Conservation (phyloP, 176 grass and related monocot genomes). For the Aegilops tauschii region DNA sequence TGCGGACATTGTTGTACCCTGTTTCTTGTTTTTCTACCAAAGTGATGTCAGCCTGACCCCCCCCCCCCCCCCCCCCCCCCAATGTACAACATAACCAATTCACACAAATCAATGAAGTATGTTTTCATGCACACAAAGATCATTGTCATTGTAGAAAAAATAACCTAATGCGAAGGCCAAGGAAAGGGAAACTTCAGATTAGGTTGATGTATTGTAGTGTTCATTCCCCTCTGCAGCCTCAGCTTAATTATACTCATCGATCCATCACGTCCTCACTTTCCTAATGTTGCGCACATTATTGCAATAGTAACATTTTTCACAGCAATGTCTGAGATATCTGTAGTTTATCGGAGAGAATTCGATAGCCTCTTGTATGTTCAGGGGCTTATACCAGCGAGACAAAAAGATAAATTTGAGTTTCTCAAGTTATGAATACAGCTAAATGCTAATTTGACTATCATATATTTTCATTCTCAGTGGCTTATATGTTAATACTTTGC, state of each 20-base stretch:
- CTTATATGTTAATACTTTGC: not conserved
- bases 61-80: not conserved
- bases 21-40: not conserved
- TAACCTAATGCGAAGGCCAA: not conserved
- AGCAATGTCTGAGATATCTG: not conserved
- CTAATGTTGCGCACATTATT: not conserved
- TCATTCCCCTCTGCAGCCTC: not conserved
- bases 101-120: not conserved
- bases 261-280: not conserved
- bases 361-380: not conserved
- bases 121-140: not conserved
- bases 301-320: not conserved
- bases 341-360: not conserved
- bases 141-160: not conserved
- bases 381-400: not conserved
- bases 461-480: not conserved
- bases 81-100: not conserved
- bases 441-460: constrained; percentile 10
- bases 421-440: not conserved
- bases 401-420: not conserved
- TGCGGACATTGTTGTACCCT: not conserved
- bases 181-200: not conserved
- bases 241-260: not conserved
- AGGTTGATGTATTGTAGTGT: constrained; percentile 3
- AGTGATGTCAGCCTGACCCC: not conserved